A percentile compares a stretch with the other conserved stretches of the same genome.
phyloP scores from a whole-genome alignment of 257 asterid genomes.

The Plantago major region DNA sequence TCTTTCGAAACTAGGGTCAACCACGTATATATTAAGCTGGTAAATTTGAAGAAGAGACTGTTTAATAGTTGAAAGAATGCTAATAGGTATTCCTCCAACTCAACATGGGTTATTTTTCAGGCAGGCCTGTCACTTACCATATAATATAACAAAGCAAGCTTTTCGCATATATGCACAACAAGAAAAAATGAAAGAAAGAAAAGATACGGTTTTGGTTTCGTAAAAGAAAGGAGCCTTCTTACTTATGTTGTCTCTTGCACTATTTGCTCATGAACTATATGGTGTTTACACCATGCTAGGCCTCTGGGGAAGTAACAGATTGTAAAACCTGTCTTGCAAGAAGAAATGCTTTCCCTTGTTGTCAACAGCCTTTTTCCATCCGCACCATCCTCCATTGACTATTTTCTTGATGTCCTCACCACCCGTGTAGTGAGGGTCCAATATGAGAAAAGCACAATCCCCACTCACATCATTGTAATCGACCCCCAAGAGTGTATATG shows the following conservation, averaged over 20 bases:
- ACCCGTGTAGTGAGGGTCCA: slow-evolving; percentile 87
- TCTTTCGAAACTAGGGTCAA: too few species aligned
- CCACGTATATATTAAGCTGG: too few species aligned
- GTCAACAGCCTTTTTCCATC: slow-evolving; percentile 87
- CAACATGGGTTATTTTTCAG: too few species aligned
- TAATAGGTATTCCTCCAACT: too few species aligned
- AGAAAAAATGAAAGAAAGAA: background rate
- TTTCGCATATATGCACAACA: too few species aligned
- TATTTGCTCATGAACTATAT: background rate
- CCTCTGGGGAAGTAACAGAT: slow-evolving; percentile 85
- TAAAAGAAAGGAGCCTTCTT: background rate
- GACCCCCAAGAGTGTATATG: slow-evolving; percentile 86
- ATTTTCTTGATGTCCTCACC: slow-evolving; percentile 74
- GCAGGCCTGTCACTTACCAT: too few species aligned
- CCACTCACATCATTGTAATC: slow-evolving; percentile 79
- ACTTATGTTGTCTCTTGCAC: slow-evolving; percentile 2
- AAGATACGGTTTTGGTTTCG: too few species aligned
- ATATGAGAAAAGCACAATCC: slow-evolving; percentile 89
- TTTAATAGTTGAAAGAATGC: too few species aligned
- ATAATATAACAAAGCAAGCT: too few species aligned
- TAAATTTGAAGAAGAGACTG: too few species aligned
- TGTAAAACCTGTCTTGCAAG: slow-evolving; percentile 85
- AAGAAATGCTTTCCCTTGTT: slow-evolving; percentile 94
- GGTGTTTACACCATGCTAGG: slow-evolving; percentile 68
- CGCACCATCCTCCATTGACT: slow-evolving; percentile 92